Base-by-base conservation (phyloP, 169 alveolate genomes). In the Eimeria praecox region DNA sequence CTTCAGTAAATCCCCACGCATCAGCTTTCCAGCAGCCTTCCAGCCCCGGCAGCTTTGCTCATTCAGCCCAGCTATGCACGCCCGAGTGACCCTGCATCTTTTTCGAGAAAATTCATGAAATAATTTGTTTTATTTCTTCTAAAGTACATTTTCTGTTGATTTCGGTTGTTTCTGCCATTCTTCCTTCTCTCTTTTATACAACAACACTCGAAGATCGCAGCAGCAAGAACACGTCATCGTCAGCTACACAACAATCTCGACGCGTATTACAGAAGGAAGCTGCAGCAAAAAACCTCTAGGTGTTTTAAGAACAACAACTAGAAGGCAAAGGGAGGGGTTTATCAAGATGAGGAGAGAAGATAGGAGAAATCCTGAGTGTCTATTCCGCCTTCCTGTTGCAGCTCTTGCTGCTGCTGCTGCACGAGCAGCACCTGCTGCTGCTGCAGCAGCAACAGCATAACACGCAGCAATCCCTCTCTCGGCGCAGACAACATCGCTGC, bases 381-480 rank as follows among this genome's bases (percentile, higher is more conserved):
- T n/a, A n/a, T n/a, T n/a, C n/a, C n/a, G n/a, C n/a, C n/a, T 46
- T 73, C 49, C 49, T 73, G 54, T 9, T n/a, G 85, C 85, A 33
- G 49, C 85, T n/a, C 10, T n/a, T 24, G 75, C 75, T 64, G 75
- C 75, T 64, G 75, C 75, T 64, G 75, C 75, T 64, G 75, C 75
- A 24, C 10, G 6, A 20, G 75, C 75, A 24, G 75, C 75, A 24
- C 38, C 24, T 64, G 30, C 24, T 64, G 75, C 75, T 64, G 75
- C 75, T 64, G 75, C 75, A 64, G 75, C 75, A n/a, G n/a, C n/a
- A n/a, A n/a, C n/a, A n/a, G n/a, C 9, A n/a, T 24, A n/a, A 78
- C 8, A 18, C 46, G 64, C 56, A 38, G 38, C 2, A n/a, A 18
- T 3, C 38, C 75, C 38, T 16, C 38, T 5, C 9, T n/a, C 5